Conservation (phyloP, 2,329 filamentous ascomycete species). For the Ascochyta fabae region DNA sequence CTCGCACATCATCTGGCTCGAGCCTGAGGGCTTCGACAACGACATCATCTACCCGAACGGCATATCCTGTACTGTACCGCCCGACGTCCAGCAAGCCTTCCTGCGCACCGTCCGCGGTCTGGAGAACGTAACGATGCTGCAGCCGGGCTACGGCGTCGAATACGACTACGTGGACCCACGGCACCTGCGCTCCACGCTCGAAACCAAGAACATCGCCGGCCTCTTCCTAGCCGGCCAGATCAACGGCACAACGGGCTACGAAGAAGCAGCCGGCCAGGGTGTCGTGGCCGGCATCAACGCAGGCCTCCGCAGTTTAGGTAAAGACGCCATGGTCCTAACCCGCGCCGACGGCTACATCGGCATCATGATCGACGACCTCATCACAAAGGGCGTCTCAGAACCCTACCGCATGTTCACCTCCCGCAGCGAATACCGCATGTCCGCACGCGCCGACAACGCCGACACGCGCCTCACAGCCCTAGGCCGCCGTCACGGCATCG, state of each 20-base stretch:
- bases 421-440: constrained; percentile 93
- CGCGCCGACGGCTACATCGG: constrained; percentile 94
- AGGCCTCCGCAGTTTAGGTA: constrained; percentile 75
- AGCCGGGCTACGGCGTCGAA: constrained; percentile 95
- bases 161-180: constrained; percentile 98
- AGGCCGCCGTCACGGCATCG: constrained; percentile 77
- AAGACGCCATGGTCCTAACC: constrained; percentile 70
- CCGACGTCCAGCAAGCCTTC: constrained; percentile 82
- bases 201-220: constrained; percentile 89
- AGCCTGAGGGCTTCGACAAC: constrained; percentile 92
- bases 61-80: constrained; percentile 94
- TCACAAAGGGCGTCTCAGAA: constrained; percentile 95
- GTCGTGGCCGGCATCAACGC: constrained; percentile 94
- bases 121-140: constrained; percentile 88
- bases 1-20: constrained; percentile 91
- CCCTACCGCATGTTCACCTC: constrained; percentile 99
- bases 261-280: constrained; percentile 94
- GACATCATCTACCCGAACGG: constrained; percentile 95
- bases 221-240: constrained; percentile 95
- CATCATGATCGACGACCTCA: constrained; percentile 97
- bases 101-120: constrained; percentile 88
- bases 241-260: constrained; percentile 97
- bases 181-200: constrained; percentile 83
- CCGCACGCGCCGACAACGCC: constrained; percentile 89
- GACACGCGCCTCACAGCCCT: constrained; percentile 83